These are phyloP conservation scores for Corymbia maculata DNA, from an alignment of 345 rosid species.

Conservation along the genomic window DNA sequence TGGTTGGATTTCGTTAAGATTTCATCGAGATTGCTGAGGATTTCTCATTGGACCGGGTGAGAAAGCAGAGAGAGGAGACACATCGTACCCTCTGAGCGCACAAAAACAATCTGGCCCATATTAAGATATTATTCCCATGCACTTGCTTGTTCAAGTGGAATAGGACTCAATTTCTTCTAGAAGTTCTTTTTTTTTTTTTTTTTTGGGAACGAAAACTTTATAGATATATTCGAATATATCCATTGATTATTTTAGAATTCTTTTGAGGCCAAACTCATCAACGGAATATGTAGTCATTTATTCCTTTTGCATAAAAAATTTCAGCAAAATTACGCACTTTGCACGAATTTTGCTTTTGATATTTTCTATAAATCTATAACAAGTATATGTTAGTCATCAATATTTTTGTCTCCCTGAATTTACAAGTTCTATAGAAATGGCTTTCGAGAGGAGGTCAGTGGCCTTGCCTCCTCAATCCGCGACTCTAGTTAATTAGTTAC, in stretches of 20 bases:
- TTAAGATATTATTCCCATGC: neutral
- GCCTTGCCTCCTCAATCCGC: rapidly evolving
- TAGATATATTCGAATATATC: neutral
- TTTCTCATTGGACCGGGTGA: neutral
- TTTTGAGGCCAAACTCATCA: neutral
- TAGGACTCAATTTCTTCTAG: neutral
- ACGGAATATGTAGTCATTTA: rapidly evolving
- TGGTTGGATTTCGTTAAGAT: neutral
- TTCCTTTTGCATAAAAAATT: neutral
- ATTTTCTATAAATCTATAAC: neutral
- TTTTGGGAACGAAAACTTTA: neutral
- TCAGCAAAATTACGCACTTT: rapidly evolving
- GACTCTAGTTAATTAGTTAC: neutral
- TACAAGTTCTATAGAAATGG: neutral
- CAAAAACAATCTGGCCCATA: neutral
- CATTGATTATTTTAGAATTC: neutral
- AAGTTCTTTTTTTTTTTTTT: neutral
- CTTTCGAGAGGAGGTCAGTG: rapidly evolving
- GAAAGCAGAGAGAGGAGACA: neutral
- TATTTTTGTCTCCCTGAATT: neutral
- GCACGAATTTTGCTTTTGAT: neutral
- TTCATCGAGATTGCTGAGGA: neutral
- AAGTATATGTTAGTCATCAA: neutral
- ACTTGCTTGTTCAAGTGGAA: neutral
- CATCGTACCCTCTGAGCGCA: neutral